Base-by-base conservation (phyloP, 805 yeast species). In the Saccharomycopsis sp. region DNA sequence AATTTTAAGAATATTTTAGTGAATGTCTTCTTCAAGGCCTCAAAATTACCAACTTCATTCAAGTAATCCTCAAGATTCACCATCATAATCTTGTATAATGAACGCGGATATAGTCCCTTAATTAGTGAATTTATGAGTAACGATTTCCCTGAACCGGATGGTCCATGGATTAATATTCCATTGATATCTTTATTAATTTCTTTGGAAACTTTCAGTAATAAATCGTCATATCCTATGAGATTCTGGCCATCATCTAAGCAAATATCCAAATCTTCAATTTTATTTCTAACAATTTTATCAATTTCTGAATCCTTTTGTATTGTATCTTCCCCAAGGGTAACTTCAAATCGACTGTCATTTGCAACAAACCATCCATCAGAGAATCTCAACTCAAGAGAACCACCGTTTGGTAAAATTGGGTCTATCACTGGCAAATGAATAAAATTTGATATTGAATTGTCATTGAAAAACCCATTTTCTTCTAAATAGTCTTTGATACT, bases 111-210 rank as follows among this genome's bases (percentile, higher is more conserved):
- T 4, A 84, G 55, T 7, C 54, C 53, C 1, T 62, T 47, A 0
- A 68, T 54, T 0, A 83, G 57, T 21, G 70, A 64, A 3, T 67
- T 60, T 13, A 79, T 56, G 2, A 82, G 50, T 1, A 77, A 61
- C 0, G 93, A 66, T 58, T 90, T 90, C 0, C 97, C 97, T 50
- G 86, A 74, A 0, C 96, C 97, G 1, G 85, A 66, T 19, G 79
- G 63, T 0, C 97, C 97, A 53, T 77, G 72, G 0, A 89, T 55
- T 43, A 87, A 62, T 0, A 78, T 65, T 1, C 90, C 85, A 5
- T 70, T 58, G 41, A 68, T 70, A 4, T 72, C 73, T 33, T 70
- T 60, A 4, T 66, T 55, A 2, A 79, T 54, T 0, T 70, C 57
- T 5, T 66, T 67, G 4, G 62, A 52, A 8, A 78, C 54, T 3